Evolutionary conservation across 2,329 filamentous ascomycete species (phyloP), one percentile per base, ranked within the genome.

Genomic region (Aspergillus japonicus): DNA sequence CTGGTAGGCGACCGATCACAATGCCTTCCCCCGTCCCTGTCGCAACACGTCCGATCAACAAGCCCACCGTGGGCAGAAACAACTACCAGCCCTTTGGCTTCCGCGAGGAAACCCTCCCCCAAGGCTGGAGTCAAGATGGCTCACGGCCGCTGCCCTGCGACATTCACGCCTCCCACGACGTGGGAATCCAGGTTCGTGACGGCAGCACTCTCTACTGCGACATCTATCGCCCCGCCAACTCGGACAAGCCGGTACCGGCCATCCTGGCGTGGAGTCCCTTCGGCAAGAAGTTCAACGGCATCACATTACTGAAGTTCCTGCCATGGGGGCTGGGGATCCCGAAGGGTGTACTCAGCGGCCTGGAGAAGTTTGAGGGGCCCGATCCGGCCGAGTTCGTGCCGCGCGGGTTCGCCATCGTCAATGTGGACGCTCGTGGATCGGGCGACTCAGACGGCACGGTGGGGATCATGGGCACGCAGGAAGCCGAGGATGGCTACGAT

Each of bases 371-470:
- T 11, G 53, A 55, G n/a, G 53, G 53, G 10, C 53, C 42, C 14
- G 53, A 55, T 55, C 53, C 53, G 35, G 53, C 53, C 19, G 53
- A 55, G 44, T 55, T 55, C 6, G 53, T 55, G n/a, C 53, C 53
- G 21, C 53, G 53, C 11, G 53, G 52, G 10, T 55, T 55, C 12
- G 53, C 53, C 5, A 55, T 55, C n/a, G 47, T 55, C 26, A 55
- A 55, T 42, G 53, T 55, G 0, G 53, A 55, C 11, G 26, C 53
- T 14, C 53, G 53, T 11, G 42, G 53, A 6, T 48, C 42, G 14
- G 53, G 53, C n/a, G 42, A 55, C 47, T 55, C 53, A n/a, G 53
- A 55, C 7, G 53, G 53, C 26, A 48, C 53, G 4, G 53, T 55
- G 6, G 53, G 53, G 2, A 55, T 55, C 12, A 55, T 55, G 53